A percentile compares a stretch with the other conserved stretches of the same genome.
phyloP scores from a whole-genome alignment of 306 rosid species.

The Acacia acuminata region DNA sequence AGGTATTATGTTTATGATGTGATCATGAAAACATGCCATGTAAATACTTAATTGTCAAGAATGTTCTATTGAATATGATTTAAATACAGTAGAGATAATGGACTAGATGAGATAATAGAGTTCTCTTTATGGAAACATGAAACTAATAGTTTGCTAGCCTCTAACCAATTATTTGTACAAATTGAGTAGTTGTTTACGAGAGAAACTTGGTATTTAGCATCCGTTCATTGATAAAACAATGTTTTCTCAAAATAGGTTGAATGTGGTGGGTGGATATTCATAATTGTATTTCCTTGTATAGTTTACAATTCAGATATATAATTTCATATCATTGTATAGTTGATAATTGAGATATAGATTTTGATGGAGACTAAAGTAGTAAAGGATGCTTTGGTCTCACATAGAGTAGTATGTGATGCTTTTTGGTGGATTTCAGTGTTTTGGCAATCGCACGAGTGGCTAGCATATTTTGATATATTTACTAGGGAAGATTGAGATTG shows the following conservation, averaged over 20 bases:
- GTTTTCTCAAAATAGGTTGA: neutral
- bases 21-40: neutral
- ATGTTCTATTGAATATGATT: neutral
- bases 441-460: neutral
- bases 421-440: neutral
- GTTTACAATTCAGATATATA: neutral
- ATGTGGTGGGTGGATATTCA: neutral
- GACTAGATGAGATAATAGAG: neutral
- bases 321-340: neutral
- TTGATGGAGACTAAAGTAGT: neutral
- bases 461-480: neutral
- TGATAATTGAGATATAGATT: neutral
- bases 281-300: neutral
- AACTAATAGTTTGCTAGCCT: neutral
- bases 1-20: conserved; percentile 47
- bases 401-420: neutral
- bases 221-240: neutral
- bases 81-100: neutral
- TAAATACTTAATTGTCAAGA: neutral
- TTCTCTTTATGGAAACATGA: neutral
- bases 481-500: neutral
- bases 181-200: neutral
- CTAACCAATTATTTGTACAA: neutral
- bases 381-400: neutral
- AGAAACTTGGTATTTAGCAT: neutral